Conservation (phyloP, 1,284 basidiomycete species). For the Malassezia brasiliensis region DNA sequence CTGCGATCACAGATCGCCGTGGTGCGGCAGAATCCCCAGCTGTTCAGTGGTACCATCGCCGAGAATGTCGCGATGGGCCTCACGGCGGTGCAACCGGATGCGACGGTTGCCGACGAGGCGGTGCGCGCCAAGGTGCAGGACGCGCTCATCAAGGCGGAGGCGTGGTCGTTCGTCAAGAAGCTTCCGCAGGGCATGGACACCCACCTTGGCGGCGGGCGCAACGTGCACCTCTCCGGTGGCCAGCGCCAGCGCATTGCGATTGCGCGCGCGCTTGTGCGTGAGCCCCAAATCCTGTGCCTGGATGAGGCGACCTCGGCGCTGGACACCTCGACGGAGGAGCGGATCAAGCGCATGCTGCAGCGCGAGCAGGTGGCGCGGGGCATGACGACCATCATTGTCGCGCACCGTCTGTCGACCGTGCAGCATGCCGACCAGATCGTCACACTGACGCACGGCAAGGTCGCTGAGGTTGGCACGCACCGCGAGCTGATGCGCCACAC, state of each 20-base stretch:
- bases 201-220: conserved; percentile 46
- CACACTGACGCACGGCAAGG: conserved; percentile 31
- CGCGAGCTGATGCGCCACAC: conserved; percentile 26
- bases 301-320: conserved; percentile 45
- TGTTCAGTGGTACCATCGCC: conserved; percentile 41
- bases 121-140: conserved; percentile 43
- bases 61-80: conserved; percentile 46
- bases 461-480: conserved; percentile 40
- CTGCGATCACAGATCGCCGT: conserved; percentile 50
- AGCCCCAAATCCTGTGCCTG: conserved; percentile 36
- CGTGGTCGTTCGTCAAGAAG: conserved; percentile 49
- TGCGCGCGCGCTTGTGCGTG: conserved; percentile 39
- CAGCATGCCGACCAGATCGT: conserved; percentile 43
- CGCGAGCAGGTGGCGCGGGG: conserved; percentile 37
- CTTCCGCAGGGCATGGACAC: conserved; percentile 49
- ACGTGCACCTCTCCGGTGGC: conserved; percentile 43
- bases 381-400: conserved; percentile 44
- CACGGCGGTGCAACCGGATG: conserved; percentile 22
- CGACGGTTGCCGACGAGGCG: background rate
- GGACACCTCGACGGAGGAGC: conserved; percentile 40
- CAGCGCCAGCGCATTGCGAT: conserved; percentile 45
- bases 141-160: conserved; percentile 48
- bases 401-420: conserved; percentile 44
- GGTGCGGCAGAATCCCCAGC: conserved; percentile 50
- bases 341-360: conserved; percentile 35